phyloP scores from a whole-genome alignment of 1,284 basidiomycete genomes.

The Ganoderma sinense region DNA sequence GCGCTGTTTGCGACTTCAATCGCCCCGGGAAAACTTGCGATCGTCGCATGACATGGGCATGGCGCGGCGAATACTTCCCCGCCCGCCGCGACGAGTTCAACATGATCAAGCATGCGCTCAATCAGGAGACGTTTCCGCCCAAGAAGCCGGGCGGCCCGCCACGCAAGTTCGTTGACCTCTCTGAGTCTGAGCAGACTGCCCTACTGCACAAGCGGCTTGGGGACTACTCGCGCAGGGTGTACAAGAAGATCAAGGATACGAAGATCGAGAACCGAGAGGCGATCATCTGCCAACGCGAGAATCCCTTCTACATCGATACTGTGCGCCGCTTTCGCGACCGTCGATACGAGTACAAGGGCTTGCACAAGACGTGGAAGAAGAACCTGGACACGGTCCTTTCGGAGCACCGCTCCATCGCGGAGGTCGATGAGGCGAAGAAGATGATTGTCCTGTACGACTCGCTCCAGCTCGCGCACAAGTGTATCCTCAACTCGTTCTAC shows the following conservation, averaged over 20 bases:
- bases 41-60: constrained; percentile 95
- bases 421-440: constrained; percentile 97
- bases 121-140: constrained; percentile 93
- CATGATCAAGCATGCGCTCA: constrained; percentile 98
- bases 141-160: constrained; percentile 78
- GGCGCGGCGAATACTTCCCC: constrained; percentile 99
- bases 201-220: constrained; percentile 96
- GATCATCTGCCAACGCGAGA: constrained; percentile 98
- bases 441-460: constrained; percentile 99
- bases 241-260: constrained; percentile 99
- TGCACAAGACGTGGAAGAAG: constrained; percentile 99
- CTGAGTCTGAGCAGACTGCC: constrained; percentile 89
- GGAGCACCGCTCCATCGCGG: constrained; percentile 78
- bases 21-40: constrained; percentile 96
- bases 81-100: constrained; percentile 98
- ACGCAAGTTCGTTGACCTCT: constrained; percentile 87
- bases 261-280: constrained; percentile 94
- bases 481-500: constrained; percentile 99
- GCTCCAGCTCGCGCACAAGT: constrained; percentile 99
- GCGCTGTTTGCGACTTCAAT: constrained; percentile 99
- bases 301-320: constrained; percentile 99
- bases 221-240: constrained; percentile 98
- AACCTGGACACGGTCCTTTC: constrained; percentile 84
- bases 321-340: constrained; percentile 98
- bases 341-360: constrained; percentile 98